A percentile compares a stretch with the other conserved stretches of the same genome.
Conservation (phyloP, 2,329 filamentous ascomycete species). For the Fusarium haematococcum region DNA sequence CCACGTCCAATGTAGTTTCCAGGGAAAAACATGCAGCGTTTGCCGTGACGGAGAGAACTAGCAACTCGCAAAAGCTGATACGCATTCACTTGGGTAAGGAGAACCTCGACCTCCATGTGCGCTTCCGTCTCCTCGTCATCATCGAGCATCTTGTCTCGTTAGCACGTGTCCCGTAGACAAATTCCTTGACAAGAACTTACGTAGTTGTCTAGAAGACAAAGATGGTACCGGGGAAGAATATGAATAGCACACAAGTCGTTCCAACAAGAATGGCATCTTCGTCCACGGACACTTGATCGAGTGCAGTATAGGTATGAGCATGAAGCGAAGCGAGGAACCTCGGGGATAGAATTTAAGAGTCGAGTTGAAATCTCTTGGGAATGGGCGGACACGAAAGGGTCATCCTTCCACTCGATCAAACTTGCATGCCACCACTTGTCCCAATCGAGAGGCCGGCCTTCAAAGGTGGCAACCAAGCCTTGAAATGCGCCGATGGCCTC, state of each 20-base stretch:
- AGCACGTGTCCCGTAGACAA: not conserved
- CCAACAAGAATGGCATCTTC: constrained; percentile 6
- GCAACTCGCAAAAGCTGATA: constrained; percentile 21
- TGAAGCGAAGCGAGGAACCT: constrained; percentile 14
- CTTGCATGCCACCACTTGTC: not conserved
- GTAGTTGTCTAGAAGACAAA: not conserved
- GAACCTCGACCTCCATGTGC: not conserved
- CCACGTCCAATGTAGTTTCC: constrained; percentile 22
- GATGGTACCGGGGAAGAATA: constrained; percentile 5
- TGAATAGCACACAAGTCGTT: constrained; percentile 16
- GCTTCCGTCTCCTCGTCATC: constrained; percentile 2
- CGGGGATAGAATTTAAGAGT: not conserved
- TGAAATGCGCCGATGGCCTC: constrained; percentile 25
- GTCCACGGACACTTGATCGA: constrained; percentile 15
- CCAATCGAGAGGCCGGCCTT: constrained; percentile 15
- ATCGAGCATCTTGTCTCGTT: constrained; percentile 1
- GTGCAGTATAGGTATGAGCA: constrained; percentile 7
- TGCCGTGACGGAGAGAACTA: constrained; percentile 19
- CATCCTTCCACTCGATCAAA: not conserved
- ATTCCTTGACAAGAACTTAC: not conserved
- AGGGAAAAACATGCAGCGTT: constrained; percentile 28
- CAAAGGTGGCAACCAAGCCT: constrained; percentile 30
- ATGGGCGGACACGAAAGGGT: not conserved
- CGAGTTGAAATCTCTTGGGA: not conserved
- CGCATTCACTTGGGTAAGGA: constrained; percentile 6